Evolutionary conservation across 148 eudicot genomes (phyloP).

Genomic region (Silene uniflora): DNA sequence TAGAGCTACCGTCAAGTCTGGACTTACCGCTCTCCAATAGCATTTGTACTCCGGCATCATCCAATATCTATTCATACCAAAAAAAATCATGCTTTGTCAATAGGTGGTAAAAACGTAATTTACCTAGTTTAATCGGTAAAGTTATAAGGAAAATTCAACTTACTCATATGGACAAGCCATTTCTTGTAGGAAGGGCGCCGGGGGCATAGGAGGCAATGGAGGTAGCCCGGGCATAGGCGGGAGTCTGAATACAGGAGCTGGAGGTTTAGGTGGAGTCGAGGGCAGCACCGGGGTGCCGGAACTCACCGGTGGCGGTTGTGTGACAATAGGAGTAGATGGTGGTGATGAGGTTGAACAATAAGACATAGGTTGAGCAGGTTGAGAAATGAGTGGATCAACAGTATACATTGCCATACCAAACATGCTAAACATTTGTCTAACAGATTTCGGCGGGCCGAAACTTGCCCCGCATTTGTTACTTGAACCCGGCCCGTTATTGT

Average conservation of each 20-base stretch:
- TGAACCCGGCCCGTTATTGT: slow-evolving; percentile 26
- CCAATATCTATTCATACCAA: slow-evolving; percentile 51
- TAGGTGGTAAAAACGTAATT: too few species aligned
- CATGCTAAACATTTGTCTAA: slow-evolving; percentile 52
- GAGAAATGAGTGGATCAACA: slow-evolving; percentile 68
- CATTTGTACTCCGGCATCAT: slow-evolving; percentile 68
- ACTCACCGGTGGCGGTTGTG: slow-evolving; percentile 20
- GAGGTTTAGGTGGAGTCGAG: slow-evolving; percentile 29
- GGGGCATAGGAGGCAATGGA: slow-evolving; percentile 48
- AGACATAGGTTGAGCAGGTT: slow-evolving; percentile 72
- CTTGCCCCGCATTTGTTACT: slow-evolving; percentile 38
- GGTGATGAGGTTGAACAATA: slow-evolving; percentile 45
- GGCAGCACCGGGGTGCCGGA: slow-evolving; percentile 31
- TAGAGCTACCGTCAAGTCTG: slow-evolving; percentile 59
- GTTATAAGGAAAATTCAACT: slow-evolving; percentile 7
- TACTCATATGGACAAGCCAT: slow-evolving; percentile 76
- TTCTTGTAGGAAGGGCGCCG: slow-evolving; percentile 52
- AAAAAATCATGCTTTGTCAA: too few species aligned
- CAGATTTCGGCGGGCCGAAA: slow-evolving; percentile 53
- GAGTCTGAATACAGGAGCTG: slow-evolving; percentile 16
- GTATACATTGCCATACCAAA: slow-evolving; percentile 61
- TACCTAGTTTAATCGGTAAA: too few species aligned
- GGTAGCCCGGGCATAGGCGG: slow-evolving; percentile 37
- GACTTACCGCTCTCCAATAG: slow-evolving; percentile 66
- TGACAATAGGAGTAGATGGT: not conserved